Evolutionary conservation across 805 yeast species (phyloP).

Genomic region (Schizosaccharomyces octosporus): DNA sequence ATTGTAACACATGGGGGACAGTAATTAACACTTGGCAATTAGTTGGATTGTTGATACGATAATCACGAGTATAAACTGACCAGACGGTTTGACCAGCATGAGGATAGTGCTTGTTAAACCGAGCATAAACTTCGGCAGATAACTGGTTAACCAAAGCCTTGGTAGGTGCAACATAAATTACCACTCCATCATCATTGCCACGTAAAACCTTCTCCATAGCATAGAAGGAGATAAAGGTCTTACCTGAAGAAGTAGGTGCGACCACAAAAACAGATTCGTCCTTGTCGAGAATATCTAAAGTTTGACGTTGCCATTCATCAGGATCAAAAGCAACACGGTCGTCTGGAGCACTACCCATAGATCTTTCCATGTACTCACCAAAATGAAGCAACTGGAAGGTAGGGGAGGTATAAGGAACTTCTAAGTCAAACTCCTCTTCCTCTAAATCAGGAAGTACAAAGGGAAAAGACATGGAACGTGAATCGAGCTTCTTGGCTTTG

Average conservation of each 20-base stretch:
- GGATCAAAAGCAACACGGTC: slow-evolving; percentile 2
- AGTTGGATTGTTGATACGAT: background rate
- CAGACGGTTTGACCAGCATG: slow-evolving; percentile 3
- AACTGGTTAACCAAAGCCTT: slow-evolving; percentile 1
- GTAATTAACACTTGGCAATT: slow-evolving; percentile 1
- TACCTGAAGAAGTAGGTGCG: slow-evolving; percentile 1
- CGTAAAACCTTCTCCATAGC: slow-evolving; percentile 2
- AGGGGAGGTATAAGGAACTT: background rate
- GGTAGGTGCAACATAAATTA: slow-evolving; percentile 1
- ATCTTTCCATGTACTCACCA: slow-evolving; percentile 2
- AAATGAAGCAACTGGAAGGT: slow-evolving; percentile 1
- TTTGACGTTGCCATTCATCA: slow-evolving; percentile 2
- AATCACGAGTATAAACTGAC: slow-evolving; percentile 1
- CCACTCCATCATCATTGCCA: background rate
- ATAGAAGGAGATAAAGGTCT: slow-evolving; percentile 2
- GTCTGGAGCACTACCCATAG: slow-evolving; percentile 2
- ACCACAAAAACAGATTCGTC: slow-evolving; percentile 2
- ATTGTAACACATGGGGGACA: slow-evolving; percentile 2
- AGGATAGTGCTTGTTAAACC: background rate
- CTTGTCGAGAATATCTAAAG: background rate
- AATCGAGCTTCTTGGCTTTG: background rate
- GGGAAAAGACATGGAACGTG: background rate
- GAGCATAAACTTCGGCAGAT: slow-evolving; percentile 2
- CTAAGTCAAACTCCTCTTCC: background rate
- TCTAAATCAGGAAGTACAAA: slow-evolving; percentile 1